Evolutionary conservation across 1,284 basidiomycete genomes (phyloP).

Genomic region (Puccinia triticina): DNA sequence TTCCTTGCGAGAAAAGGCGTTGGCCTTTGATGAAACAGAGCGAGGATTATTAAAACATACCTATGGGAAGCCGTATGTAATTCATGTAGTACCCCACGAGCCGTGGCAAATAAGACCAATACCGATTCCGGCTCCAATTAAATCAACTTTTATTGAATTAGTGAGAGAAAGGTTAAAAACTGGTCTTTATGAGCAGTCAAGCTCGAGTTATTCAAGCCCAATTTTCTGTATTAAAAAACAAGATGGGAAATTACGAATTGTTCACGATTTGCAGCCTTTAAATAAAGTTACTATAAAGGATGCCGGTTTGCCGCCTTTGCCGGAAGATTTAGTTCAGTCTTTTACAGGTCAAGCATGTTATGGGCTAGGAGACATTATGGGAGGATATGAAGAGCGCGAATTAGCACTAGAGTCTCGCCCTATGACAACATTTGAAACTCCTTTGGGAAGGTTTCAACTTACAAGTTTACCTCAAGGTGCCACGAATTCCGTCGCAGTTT

Average conservation of each 20-base stretch:
- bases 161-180: constrained; percentile 5
- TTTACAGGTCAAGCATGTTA: no score
- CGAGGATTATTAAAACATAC: constrained; percentile 14
- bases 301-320: constrained; percentile 1
- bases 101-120: constrained; percentile 29
- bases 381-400: no score
- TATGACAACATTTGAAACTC: not conserved
- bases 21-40: constrained; percentile 16
- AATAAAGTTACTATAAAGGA: constrained; percentile 23
- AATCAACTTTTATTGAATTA: not conserved
- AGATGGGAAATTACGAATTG: no score
- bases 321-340: no score
- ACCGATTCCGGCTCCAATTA: not conserved
- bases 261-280: not conserved
- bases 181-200: constrained; percentile 10
- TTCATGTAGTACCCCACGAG: constrained; percentile 9
- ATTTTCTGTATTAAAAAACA: no score
- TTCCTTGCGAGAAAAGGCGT: not conserved
- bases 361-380: no score
- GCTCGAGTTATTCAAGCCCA: constrained; percentile 10
- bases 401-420: no score
- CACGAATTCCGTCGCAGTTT: no score
- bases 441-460: not conserved
- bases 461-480: no score
- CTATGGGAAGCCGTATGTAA: constrained; percentile 16